These are phyloP conservation scores for Lunasporangiospora selenospora DNA, from an alignment of 192 early-diverging fungal species.

Conservation along the genomic window DNA sequence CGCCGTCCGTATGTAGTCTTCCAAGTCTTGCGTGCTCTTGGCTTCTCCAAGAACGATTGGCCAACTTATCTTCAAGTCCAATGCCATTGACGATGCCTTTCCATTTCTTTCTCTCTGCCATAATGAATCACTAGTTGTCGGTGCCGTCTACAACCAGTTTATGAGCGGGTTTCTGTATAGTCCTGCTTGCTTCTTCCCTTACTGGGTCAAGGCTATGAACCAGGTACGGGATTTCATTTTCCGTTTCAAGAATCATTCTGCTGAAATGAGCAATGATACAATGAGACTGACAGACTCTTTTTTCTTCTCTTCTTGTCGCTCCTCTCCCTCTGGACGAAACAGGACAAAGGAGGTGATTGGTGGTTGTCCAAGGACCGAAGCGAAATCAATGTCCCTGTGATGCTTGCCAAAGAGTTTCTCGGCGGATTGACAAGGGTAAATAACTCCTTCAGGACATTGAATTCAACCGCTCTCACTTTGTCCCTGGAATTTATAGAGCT, in stretches of 20 bases:
- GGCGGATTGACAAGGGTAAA: conserved; percentile 8
- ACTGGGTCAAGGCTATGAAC: conserved; percentile 12
- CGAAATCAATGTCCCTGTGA: neutral
- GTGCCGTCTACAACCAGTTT: conserved; percentile 2
- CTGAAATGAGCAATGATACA: no score
- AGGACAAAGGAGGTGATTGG: conserved; percentile 5
- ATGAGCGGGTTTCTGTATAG: neutral
- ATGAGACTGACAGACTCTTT: no score
- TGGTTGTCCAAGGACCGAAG: no score
- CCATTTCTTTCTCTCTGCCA: neutral
- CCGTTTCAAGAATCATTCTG: neutral
- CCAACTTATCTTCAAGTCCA: no score
- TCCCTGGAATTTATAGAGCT: no score
- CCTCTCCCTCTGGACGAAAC: conserved; percentile 2
- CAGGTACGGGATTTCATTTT: neutral
- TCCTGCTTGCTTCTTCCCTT: neutral
- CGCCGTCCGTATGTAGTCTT: conserved; percentile 12
- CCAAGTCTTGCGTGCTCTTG: no score
- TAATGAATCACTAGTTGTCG: conserved; percentile 9
- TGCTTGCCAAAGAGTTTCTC: neutral
- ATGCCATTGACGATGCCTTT: no score
- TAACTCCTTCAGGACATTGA: no score
- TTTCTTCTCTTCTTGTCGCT: neutral
- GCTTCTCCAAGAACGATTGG: no score
- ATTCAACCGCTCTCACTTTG: no score